Conservation (phyloP, 1,139 yeast species). For the Blastobotrys proliferans region DNA sequence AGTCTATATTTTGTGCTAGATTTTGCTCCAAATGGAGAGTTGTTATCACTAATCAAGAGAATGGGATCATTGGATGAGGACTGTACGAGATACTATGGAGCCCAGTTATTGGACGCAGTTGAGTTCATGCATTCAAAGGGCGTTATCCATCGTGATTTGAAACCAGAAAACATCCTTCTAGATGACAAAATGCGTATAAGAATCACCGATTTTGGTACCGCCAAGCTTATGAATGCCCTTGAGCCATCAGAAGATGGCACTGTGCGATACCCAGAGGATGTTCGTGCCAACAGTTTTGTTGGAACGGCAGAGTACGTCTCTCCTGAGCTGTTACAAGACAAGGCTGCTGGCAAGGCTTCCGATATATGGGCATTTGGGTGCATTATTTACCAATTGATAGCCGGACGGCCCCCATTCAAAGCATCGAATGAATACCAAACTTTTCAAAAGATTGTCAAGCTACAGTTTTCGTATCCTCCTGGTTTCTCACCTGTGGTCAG, state of each 20-base stretch:
- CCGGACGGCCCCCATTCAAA: constrained; percentile 94
- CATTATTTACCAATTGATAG: constrained; percentile 84
- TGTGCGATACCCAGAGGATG: constrained; percentile 42
- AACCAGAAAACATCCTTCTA: constrained; percentile 83
- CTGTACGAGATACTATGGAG: constrained; percentile 65
- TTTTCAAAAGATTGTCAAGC: constrained; percentile 84
- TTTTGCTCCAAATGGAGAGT: constrained; percentile 89
- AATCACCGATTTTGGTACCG: constrained; percentile 98
- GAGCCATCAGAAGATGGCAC: constrained; percentile 39
- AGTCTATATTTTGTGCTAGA: constrained; percentile 89
- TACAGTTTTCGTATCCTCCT: constrained; percentile 78
- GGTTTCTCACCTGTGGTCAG: constrained; percentile 70
- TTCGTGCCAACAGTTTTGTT: constrained; percentile 77
- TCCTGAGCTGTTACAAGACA: constrained; percentile 84
- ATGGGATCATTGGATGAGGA: constrained; percentile 75
- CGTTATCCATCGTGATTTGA: constrained; percentile 87
- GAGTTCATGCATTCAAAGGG: constrained; percentile 79
- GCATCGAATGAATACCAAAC: constrained; percentile 93
- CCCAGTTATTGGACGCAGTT: constrained; percentile 85
- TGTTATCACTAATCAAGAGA: constrained; percentile 71
- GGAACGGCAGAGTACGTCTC: constrained; percentile 90
- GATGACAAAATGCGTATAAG: constrained; percentile 78
- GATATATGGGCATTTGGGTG: constrained; percentile 98
- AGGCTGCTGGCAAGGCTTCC: constrained; percentile 78
- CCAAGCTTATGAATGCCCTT: constrained; percentile 57